Evolutionary conservation across 2,329 filamentous ascomycete species (phyloP), one percentile per base, ranked within the genome.

Genomic region (Aulographum hederae): DNA sequence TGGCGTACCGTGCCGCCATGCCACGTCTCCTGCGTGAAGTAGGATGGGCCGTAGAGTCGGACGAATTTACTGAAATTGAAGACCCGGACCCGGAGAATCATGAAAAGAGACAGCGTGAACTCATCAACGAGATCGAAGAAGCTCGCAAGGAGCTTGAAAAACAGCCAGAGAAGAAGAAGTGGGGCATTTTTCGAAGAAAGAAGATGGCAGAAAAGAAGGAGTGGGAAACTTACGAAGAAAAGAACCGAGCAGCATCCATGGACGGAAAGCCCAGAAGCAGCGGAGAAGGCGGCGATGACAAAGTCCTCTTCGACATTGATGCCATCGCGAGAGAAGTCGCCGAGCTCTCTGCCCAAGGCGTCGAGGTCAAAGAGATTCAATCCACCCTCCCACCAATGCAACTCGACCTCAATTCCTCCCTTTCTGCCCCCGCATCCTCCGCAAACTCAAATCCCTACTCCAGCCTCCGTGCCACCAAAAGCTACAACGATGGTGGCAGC

Each of bases 11-110:
- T 51, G 70, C 72, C 17, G 80, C 84, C 23, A 95, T 98, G 77
- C 89, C 89, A 12, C 71, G 71, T 35, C 63, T 98, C 13, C 63
- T 98, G 32, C 73, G 81, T 38, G 77, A 86, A 48, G 81, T 85
- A 21, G 89, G 85, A 12, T 98, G 85, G 84, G 59, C 76, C 32
- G 80, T 95, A 3, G 76, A 93, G 46, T 85, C 77, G 40, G 84
- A 94, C 43, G 86, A 95, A 49, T 98, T 95, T 47, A 75, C 70
- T 1, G 89, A 98, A 54, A 95, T 98, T 37, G 89, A 95, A 50
- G 89, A 98, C 42, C 84, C 89, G 0, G 89, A 98, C 46, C 89
- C 89, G 0, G 89, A 95, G 0, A 86, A 92, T 42, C 86, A 95
- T 54, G 67, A 71, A 31, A 67, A 82, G 48, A 67, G 85, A 30